These are phyloP conservation scores for Phytophthora syringae DNA, from an alignment of 352 stramenopile species.

Conservation along the genomic window DNA sequence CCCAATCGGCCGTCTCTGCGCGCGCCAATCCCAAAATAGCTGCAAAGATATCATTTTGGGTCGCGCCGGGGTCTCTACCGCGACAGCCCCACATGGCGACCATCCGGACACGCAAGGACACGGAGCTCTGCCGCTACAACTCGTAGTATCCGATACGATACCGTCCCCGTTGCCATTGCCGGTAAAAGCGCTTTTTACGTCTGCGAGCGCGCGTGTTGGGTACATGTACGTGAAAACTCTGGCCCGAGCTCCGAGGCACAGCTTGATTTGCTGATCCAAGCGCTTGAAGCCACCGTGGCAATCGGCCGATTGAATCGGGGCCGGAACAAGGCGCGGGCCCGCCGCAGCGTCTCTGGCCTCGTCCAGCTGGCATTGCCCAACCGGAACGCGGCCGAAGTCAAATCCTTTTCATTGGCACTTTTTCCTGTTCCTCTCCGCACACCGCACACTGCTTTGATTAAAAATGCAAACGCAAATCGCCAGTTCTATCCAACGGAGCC, in stretches of 20 bases:
- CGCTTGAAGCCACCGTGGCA: not conserved
- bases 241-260: not conserved
- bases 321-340: conserved; percentile 7
- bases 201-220: too few relatives aligned
- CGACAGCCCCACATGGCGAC: not conserved
- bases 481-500: not conserved
- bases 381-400: not conserved
- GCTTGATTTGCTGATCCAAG: conserved; percentile 1
- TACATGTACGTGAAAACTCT: too few relatives aligned
- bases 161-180: too few relatives aligned
- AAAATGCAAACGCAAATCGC: not conserved
- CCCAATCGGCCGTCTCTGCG: conserved; percentile 4
- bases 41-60: conserved; percentile 24
- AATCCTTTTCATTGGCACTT: not conserved
- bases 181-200: not conserved
- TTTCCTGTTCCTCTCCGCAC: too few relatives aligned
- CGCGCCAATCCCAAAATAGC: conserved; percentile 17
- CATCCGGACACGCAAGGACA: too few relatives aligned
- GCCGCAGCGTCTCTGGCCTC: not conserved
- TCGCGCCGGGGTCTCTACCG: not conserved
- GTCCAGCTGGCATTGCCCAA: not conserved
- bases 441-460: too few relatives aligned
- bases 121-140: too few relatives aligned
- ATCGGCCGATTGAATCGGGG: conserved; percentile 1
- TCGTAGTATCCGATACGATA: too few relatives aligned